These are phyloP conservation scores for Striga asiatica DNA, from an alignment of 257 asterid species.

Conservation along the genomic window DNA sequence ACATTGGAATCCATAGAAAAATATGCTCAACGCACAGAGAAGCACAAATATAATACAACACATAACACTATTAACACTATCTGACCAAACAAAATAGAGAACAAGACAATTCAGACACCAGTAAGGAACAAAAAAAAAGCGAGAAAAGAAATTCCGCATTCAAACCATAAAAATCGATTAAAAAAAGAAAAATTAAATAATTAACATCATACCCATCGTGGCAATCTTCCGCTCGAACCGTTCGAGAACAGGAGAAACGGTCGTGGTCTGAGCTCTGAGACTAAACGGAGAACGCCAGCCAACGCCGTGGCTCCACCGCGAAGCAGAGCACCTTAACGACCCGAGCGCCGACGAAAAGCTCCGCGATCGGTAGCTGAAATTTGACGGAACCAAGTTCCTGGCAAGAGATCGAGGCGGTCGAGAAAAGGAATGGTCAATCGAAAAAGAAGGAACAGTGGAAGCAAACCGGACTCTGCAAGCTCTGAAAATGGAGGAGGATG, in stretches of 20 bases:
- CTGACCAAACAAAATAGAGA: background rate
- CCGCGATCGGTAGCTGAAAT: conserved; percentile 23
- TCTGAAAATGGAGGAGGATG: conserved; percentile 21
- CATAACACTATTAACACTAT: background rate
- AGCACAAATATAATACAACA: too few species aligned
- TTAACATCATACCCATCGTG: conserved; percentile 43
- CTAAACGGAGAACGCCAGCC: conserved; percentile 34
- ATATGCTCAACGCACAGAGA: background rate
- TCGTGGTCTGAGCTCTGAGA: conserved; percentile 51
- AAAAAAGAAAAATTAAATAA: too few species aligned
- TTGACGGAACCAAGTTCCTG: background rate
- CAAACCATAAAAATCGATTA: too few species aligned
- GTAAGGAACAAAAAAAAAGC: background rate
- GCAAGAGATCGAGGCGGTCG: conserved; percentile 4
- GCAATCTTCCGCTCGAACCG: conserved; percentile 31
- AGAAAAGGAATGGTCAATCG: conserved; percentile 8
- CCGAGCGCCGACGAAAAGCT: conserved; percentile 29
- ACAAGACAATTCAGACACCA: background rate
- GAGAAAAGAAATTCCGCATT: background rate
- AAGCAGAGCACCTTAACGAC: conserved; percentile 15
- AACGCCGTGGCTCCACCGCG: conserved; percentile 3
- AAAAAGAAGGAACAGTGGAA: conserved; percentile 27
- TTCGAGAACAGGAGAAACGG: conserved; percentile 34
- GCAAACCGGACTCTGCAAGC: conserved; percentile 34
- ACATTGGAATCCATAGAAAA: too few species aligned